Evolutionary conservation across 192 early-diverging fungal genomes (phyloP).

Genomic region (Coemansia sp.): DNA sequence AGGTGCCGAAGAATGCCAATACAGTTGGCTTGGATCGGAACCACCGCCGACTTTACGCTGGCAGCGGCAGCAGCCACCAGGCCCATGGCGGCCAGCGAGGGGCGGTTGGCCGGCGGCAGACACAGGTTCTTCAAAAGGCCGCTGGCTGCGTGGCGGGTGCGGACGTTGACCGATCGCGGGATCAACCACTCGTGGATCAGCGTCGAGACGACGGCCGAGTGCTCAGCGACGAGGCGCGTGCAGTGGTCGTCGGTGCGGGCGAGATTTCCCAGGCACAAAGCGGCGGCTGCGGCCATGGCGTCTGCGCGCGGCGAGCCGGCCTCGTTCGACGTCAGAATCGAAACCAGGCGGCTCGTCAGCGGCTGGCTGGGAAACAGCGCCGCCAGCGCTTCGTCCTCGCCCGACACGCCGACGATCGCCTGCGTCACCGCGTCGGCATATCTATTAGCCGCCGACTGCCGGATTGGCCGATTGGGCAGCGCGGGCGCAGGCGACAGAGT

Average conservation of each 20-base stretch:
- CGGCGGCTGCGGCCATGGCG: conserved; percentile 52
- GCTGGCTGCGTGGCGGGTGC: conserved; percentile 61
- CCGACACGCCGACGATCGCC: conserved; percentile 40
- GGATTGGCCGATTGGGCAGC: conserved; percentile 35
- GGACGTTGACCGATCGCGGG: conserved; percentile 45
- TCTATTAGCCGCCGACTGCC: conserved; percentile 18
- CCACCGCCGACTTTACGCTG: conserved; percentile 38
- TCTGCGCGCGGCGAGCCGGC: conserved; percentile 5
- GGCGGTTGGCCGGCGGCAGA: conserved; percentile 48
- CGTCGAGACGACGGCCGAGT: conserved; percentile 52
- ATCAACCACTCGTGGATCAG: conserved; percentile 59
- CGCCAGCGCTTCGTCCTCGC: conserved; percentile 41
- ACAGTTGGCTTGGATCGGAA: conserved; percentile 48
- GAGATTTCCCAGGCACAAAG: conserved; percentile 69
- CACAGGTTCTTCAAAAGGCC: conserved; percentile 70
- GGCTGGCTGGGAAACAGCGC: conserved; percentile 29
- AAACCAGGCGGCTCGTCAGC: conserved; percentile 21
- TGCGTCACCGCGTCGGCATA: conserved; percentile 42
- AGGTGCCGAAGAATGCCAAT: conserved; percentile 49
- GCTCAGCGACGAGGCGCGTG: conserved; percentile 59
- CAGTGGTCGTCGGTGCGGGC: conserved; percentile 72
- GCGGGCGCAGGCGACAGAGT: background rate
- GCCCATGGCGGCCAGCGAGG: conserved; percentile 23
- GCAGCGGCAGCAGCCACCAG: conserved; percentile 16
- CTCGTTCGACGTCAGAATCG: conserved; percentile 18